A percentile compares a stretch with the other conserved stretches of the same genome.
These are phyloP conservation scores for Haplographium delicatum DNA, from an alignment of 495 filamentous ascomycete genomes.

Conservation along the genomic window DNA sequence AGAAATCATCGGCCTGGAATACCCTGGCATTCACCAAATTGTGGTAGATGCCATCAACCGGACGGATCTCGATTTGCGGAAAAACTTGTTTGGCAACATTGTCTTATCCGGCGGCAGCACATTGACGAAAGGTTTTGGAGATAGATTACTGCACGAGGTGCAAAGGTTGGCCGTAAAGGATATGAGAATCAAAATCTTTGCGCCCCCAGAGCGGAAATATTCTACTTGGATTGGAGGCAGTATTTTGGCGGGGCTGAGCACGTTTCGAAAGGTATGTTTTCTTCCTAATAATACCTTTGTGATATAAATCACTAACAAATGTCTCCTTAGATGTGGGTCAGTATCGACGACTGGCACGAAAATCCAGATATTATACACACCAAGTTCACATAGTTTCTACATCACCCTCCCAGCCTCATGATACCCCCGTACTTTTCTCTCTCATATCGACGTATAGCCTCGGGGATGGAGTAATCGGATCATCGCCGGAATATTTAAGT, in stretches of 20 bases:
- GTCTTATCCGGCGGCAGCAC: conserved; percentile 95
- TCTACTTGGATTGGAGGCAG: conserved; percentile 98
- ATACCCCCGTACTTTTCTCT: neutral
- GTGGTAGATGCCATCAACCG: conserved; percentile 94
- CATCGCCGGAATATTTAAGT: too few relatives aligned
- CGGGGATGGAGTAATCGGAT: neutral
- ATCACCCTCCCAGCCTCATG: neutral
- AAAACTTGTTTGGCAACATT: conserved; percentile 91
- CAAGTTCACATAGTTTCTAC: conserved; percentile 69
- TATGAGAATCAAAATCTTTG: conserved; percentile 98
- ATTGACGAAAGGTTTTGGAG: conserved; percentile 83
- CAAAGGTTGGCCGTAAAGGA: conserved; percentile 92
- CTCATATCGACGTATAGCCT: neutral
- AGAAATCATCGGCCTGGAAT: conserved; percentile 94
- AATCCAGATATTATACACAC: conserved; percentile 98
- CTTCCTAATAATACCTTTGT: neutral
- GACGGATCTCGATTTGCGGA: conserved; percentile 96
- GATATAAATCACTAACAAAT: conserved; percentile 1
- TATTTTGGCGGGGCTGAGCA: conserved; percentile 94
- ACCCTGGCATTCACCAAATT: conserved; percentile 94
- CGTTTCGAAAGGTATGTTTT: conserved; percentile 84
- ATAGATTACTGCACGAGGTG: conserved; percentile 85
- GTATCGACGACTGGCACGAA: conserved; percentile 98
- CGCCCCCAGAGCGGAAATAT: conserved; percentile 95
- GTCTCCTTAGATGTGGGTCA: conserved; percentile 86